Conservation (phyloP, 73 alveolate genomes). For the Loxodes magnus region DNA sequence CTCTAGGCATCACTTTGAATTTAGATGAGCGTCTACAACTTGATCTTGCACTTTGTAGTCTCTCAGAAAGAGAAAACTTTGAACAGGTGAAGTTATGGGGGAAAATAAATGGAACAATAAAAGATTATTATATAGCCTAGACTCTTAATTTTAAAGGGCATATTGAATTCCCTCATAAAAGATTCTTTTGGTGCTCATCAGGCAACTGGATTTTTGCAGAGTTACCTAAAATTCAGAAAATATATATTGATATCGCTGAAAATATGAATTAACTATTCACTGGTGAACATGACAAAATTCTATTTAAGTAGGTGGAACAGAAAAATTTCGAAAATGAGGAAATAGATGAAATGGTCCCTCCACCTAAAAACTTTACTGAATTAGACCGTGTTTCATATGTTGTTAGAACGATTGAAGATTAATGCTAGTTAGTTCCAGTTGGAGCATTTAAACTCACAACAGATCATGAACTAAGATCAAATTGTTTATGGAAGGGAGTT, state of each 20-base stretch:
- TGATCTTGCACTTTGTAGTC: conserved; percentile 4
- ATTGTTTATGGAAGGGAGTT: conserved; percentile 69
- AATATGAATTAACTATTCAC: conserved; percentile 43
- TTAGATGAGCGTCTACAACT: conserved; percentile 7
- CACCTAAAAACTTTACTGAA: conserved; percentile 71
- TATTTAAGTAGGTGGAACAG: conserved; percentile 13
- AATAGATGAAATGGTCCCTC: conserved; percentile 31
- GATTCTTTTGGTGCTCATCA: conserved; percentile 84
- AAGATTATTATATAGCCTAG: conserved; percentile 87
- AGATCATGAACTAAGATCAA: conserved; percentile 69
- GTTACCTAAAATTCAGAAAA: conserved; percentile 41
- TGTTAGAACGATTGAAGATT: conserved; percentile 69
- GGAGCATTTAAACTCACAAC: conserved; percentile 72
- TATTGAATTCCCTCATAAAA: conserved; percentile 83
- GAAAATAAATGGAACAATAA: conserved; percentile 80
- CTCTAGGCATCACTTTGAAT: conserved; percentile 6
- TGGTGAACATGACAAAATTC: conserved; percentile 59
- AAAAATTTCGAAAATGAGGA: conserved; percentile 7
- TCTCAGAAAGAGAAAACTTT: conserved; percentile 4
- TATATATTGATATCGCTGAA: conserved; percentile 38
- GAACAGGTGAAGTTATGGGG: conserved; percentile 95
- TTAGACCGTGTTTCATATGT: conserved; percentile 65
- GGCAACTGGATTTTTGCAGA: conserved; percentile 53
- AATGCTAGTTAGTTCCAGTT: conserved; percentile 56
- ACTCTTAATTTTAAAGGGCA: conserved; percentile 79